These are phyloP conservation scores for Graphilbum ipis-grandicollis DNA, from an alignment of 2,329 filamentous ascomycete genomes.

Conservation along the genomic window DNA sequence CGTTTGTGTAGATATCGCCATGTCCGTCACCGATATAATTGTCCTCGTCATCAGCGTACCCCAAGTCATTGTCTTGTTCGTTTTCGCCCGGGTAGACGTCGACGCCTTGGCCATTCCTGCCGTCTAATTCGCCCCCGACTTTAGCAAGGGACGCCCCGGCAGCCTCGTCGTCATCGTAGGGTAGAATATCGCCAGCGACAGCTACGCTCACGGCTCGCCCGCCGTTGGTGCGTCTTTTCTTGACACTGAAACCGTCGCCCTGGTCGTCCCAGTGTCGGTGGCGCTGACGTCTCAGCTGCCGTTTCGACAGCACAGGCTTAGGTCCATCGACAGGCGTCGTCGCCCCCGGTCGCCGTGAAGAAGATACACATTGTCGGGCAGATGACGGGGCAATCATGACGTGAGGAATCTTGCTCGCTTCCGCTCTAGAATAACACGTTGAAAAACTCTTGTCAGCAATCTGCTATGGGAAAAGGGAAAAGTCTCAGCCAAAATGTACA, in stretches of 20 bases:
- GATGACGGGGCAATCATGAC: conserved; percentile 51
- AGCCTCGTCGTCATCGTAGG: not conserved
- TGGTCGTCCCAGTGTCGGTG: conserved; percentile 10
- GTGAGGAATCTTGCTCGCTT: conserved; percentile 59
- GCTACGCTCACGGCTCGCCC: not conserved
- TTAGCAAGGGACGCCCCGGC: not conserved
- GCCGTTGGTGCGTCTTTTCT: not conserved
- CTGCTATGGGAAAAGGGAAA: conserved; percentile 14
- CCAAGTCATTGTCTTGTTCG: conserved; percentile 1
- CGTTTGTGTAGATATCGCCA: conserved; percentile 25
- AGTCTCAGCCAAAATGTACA: conserved; percentile 14
- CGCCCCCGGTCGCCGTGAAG: conserved; percentile 1
- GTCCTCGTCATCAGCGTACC: conserved; percentile 10
- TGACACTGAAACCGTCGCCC: conserved; percentile 1
- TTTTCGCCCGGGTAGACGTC: not conserved
- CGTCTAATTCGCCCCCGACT: not conserved
- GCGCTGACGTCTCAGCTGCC: conserved; percentile 13
- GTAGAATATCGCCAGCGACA: too few species aligned
- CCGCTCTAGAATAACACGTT: conserved; percentile 37
- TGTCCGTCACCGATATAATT: not conserved
- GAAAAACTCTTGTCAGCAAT: not conserved
- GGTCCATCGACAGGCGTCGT: too few species aligned
- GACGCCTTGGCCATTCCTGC: not conserved
- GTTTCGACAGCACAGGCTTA: conserved; percentile 18
- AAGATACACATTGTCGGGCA: conserved; percentile 29